These are phyloP conservation scores for Hyaloperonospora brassicae DNA, from an alignment of 352 stramenopile species.

Conservation along the genomic window DNA sequence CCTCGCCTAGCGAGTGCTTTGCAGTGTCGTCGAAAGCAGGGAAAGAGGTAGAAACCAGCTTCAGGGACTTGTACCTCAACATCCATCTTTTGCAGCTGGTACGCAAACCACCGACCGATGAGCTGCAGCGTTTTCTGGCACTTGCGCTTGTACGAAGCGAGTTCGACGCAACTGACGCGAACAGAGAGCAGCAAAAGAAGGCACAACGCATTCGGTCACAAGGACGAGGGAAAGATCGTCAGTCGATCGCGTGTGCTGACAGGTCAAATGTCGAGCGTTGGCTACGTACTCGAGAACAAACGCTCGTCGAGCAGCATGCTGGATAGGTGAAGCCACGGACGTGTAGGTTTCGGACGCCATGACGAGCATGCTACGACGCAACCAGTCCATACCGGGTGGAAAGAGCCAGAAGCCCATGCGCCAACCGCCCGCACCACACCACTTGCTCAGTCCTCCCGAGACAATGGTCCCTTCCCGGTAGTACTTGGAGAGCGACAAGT, in stretches of 20 bases:
- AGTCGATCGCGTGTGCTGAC: no score
- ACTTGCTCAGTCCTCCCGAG: constrained; percentile 81
- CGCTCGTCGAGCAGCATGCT: constrained; percentile 71
- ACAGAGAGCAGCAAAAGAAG: constrained; percentile 10
- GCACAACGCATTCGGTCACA: no score
- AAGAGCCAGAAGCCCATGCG: constrained; percentile 87
- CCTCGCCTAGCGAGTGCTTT: constrained; percentile 50
- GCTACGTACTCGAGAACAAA: constrained; percentile 62
- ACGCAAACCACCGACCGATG: constrained; percentile 73
- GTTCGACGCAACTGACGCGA: constrained; percentile 57
- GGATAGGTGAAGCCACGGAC: constrained; percentile 77
- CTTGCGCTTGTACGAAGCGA: constrained; percentile 73
- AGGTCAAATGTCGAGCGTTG: background rate
- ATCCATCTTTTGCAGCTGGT: constrained; percentile 81
- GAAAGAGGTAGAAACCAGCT: constrained; percentile 82
- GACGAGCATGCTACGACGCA: constrained; percentile 81
- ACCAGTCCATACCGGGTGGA: constrained; percentile 62
- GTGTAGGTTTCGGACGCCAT: constrained; percentile 88
- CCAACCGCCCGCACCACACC: constrained; percentile 82
- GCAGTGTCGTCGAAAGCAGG: constrained; percentile 65
- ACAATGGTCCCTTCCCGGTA: constrained; percentile 86
- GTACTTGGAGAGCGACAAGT: constrained; percentile 79
- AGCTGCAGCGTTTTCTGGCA: constrained; percentile 76
- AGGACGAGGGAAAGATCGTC: no score
- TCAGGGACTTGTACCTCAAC: constrained; percentile 67